Evolutionary conservation across 2,329 filamentous ascomycete species (phyloP).

Genomic region (Botrytis hyacinthi): DNA sequence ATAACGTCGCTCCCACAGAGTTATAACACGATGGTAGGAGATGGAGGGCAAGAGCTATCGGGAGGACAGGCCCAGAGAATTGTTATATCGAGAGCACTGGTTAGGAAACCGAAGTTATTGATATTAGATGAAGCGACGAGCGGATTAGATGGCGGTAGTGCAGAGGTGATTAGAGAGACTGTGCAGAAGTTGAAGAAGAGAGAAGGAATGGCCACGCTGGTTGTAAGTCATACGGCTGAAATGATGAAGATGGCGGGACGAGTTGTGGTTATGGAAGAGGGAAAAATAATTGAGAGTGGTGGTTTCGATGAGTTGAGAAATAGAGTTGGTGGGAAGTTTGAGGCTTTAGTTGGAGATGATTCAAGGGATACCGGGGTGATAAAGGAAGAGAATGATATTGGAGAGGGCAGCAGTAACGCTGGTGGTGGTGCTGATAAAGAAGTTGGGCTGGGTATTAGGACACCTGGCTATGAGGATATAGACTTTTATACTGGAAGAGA

Average conservation of each 20-base stretch:
- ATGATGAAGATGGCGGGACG: slow-evolving; percentile 83
- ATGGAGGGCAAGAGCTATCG: slow-evolving; percentile 70
- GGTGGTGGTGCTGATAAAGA: neutral
- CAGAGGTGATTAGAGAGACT: slow-evolving; percentile 61
- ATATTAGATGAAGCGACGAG: slow-evolving; percentile 87
- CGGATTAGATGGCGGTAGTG: slow-evolving; percentile 69
- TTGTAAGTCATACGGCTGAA: slow-evolving; percentile 77
- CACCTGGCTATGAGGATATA: neutral
- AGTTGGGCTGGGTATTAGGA: neutral
- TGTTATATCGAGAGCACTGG: slow-evolving; percentile 75
- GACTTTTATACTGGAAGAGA: neutral
- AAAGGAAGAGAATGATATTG: neutral
- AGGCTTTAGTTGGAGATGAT: slow-evolving; percentile 27
- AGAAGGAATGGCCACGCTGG: slow-evolving; percentile 62
- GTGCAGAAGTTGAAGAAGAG: slow-evolving; percentile 52
- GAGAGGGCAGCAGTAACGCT: neutral
- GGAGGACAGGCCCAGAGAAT: slow-evolving; percentile 83
- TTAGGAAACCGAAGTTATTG: slow-evolving; percentile 67
- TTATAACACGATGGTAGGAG: slow-evolving; percentile 72
- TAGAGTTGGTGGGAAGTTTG: slow-evolving; percentile 29
- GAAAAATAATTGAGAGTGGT: slow-evolving; percentile 66
- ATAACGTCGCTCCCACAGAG: slow-evolving; percentile 67
- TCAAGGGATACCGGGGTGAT: neutral
- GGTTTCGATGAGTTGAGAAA: slow-evolving; percentile 57
- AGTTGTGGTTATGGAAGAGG: slow-evolving; percentile 70